These are phyloP conservation scores for Didymella exigua DNA, from an alignment of 2,329 filamentous ascomycete species.

Conservation along the genomic window DNA sequence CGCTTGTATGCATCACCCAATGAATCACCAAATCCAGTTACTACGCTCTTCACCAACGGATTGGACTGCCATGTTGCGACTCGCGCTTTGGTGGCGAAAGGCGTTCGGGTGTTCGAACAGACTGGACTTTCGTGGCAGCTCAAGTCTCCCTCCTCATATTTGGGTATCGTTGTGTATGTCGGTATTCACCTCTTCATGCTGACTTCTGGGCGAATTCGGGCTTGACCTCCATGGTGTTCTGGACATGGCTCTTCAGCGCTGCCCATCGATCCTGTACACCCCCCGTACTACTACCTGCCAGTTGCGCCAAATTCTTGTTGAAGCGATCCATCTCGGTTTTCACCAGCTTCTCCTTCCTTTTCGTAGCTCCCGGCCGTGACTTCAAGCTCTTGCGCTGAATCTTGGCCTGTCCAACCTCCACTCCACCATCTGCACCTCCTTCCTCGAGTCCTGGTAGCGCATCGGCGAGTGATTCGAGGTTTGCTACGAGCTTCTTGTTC, in stretches of 20 bases:
- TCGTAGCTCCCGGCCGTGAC: constrained; percentile 74
- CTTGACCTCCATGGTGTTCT: constrained; percentile 87
- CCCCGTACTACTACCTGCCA: constrained; percentile 54
- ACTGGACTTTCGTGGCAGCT: not conserved
- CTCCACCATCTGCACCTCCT: constrained; percentile 32
- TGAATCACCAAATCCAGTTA: too few species aligned
- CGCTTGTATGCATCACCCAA: too few species aligned
- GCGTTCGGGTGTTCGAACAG: too few species aligned
- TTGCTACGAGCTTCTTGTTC: constrained; percentile 77
- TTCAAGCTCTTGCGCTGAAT: constrained; percentile 73
- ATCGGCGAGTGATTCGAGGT: constrained; percentile 76
- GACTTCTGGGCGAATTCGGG: constrained; percentile 65
- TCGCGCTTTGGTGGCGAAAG: too few species aligned
- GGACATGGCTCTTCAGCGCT: constrained; percentile 81
- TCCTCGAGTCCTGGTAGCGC: constrained; percentile 71
- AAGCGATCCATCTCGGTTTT: constrained; percentile 83
- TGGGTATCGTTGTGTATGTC: constrained; percentile 2
- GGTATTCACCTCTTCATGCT: not conserved
- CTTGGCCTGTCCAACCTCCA: constrained; percentile 60
- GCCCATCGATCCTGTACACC: constrained; percentile 66
- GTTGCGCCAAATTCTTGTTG: constrained; percentile 77
- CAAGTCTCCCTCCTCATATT: not conserved
- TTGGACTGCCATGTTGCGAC: too few species aligned
- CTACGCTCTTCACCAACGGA: not conserved
- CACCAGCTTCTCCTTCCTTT: constrained; percentile 80